Conservation (phyloP, 169 alveolate genomes). For the Plasmodium falciparum region DNA sequence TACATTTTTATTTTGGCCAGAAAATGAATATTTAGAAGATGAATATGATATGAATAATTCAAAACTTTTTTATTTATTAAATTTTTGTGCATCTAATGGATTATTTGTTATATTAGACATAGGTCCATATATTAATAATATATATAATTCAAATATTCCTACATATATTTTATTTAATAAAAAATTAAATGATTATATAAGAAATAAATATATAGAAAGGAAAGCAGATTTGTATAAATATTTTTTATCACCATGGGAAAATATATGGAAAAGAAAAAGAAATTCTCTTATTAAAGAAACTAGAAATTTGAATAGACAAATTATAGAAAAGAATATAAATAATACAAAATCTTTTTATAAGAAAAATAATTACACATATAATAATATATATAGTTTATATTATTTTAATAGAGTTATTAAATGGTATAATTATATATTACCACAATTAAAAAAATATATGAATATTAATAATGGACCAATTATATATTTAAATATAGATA, state of each 20-base stretch:
- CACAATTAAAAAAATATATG: conserved; percentile 48
- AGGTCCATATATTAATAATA: conserved; percentile 71
- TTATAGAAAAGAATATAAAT: conserved; percentile 17
- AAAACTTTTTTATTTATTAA: conserved; percentile 58
- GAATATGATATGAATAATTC: conserved; percentile 52
- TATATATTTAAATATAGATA: conserved; percentile 69
- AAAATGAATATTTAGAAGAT: conserved; percentile 75
- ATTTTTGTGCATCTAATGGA: conserved; percentile 77
- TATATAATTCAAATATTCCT: conserved; percentile 71
- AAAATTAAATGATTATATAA: conserved; percentile 38
- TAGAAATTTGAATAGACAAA: conserved; percentile 1
- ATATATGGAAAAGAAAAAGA: conserved; percentile 21
- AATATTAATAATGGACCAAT: conserved; percentile 59
- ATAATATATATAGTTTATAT: conserved; percentile 40
- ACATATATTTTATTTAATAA: conserved; percentile 62
- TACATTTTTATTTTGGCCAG: conserved; percentile 76
- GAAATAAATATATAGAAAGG: conserved; percentile 1
- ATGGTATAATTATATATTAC: conserved; percentile 74
- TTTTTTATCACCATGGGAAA: background rate
- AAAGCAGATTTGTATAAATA: conserved; percentile 5
- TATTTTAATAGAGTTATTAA: conserved; percentile 56
- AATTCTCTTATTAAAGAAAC: background rate
- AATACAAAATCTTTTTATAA: conserved; percentile 27
- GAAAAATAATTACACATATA: background rate
- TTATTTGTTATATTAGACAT: conserved; percentile 65